Evolutionary conservation across 2,329 filamentous ascomycete species (phyloP), one percentile per base, ranked within the genome.

Genomic region (Clarireedia homoeocarpa): DNA sequence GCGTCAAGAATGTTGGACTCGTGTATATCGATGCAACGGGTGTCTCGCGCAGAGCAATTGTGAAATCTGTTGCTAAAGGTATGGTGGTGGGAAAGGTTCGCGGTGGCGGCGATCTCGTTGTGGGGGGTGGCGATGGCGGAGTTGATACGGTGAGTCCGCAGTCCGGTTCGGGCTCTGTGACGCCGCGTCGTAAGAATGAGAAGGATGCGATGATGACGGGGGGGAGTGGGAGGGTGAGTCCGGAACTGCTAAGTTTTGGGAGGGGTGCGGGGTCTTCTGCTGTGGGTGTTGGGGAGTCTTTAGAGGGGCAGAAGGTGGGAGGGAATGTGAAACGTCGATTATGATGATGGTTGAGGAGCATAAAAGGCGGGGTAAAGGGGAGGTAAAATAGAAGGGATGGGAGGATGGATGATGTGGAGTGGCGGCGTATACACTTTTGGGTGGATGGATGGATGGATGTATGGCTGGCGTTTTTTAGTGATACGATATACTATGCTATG

Each of bases 1-100:
- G 91, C 24, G 85, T 96, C 66, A 96, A 94, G 78, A 99, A 97
- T 63, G 94, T 97, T 6, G 94, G 91, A 5, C 78, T 99, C 27
- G 94, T 99, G 34, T 99, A 99, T 69, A 96, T 99, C 59, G 94
- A 99, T 65, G 92, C 95, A 1, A 87, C 91, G 0, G 94, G 94
- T 38, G 94, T 99, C 1, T 95, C 89, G 55, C 80, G 94, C 44
- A 83, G 85, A 59, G 94, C 94, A 0, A 83, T 99, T 45, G 81
- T 99, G 69, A 99, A 96, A 77, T 89, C 87, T 44, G 94, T 97
- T 1, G 94, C 91, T 20, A 96, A 95, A 75, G 91, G 94, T 42
- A 97, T 99, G 94, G 85, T 95, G 0, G 84, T 95, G 5, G 89
- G 89, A 38, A 84, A 84, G 62, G 88, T 92, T 49, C 81, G 83